These are phyloP conservation scores for Saposhnikovia divaricata DNA, from an alignment of 129 eudicot genomes.

Conservation along the genomic window DNA sequence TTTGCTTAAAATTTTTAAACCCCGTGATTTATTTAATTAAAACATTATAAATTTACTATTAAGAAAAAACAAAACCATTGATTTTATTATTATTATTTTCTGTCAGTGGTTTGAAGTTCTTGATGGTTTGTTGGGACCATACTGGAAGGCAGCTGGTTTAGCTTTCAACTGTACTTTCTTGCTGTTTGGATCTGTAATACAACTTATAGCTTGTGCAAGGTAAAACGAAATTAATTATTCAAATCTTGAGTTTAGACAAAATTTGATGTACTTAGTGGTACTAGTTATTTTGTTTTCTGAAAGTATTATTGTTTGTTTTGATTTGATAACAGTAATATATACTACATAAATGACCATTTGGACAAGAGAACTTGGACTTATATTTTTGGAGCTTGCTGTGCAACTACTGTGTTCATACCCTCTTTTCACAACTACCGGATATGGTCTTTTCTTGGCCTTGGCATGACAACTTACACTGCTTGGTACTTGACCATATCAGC, in stretches of 20 bases:
- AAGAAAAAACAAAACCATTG: not conserved
- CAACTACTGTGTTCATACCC: constrained; percentile 93
- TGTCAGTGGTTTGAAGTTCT: constrained; percentile 95
- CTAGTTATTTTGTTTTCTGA: constrained; percentile 8
- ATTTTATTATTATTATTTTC: not conserved
- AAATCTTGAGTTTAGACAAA: constrained; percentile 2
- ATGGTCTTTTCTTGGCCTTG: constrained; percentile 96
- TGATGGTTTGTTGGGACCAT: constrained; percentile 90
- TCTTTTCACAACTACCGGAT: constrained; percentile 95
- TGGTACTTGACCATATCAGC: constrained; percentile 89
- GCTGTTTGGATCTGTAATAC: constrained; percentile 98
- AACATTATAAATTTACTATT: no score
- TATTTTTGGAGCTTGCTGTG: constrained; percentile 98
- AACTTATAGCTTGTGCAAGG: constrained; percentile 98
- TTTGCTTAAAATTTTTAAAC: not conserved
- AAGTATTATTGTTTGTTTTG: not conserved
- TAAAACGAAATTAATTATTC: constrained; percentile 7
- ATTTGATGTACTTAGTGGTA: not conserved
- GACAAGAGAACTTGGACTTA: constrained; percentile 99
- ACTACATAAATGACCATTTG: constrained; percentile 83
- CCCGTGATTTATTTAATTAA: not conserved
- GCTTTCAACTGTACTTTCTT: constrained; percentile 95
- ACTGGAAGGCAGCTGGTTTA: constrained; percentile 87
- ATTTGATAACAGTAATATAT: constrained; percentile 60
- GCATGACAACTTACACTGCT: constrained; percentile 97